Base-by-base conservation (phyloP, 805 yeast genomes). In the Starmerella lactis-condensi region DNA sequence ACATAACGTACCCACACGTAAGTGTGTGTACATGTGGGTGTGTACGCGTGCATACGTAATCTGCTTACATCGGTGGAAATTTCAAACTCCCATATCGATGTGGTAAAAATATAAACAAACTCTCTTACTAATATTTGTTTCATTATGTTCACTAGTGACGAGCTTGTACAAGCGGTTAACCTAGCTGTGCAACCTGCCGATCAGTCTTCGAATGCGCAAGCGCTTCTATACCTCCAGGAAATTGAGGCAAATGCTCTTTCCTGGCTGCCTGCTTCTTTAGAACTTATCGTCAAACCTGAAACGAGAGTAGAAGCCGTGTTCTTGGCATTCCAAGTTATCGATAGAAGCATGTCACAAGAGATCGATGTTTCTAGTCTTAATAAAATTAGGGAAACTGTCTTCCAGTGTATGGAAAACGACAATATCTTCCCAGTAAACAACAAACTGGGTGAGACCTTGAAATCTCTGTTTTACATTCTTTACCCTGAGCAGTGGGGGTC, bases 101-200 rank as follows among this genome's bases (percentile, higher is more conserved):
- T n/a, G n/a, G n/a, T n/a, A n/a, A n/a, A n/a, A n/a, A n/a, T n/a
- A n/a, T n/a, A n/a, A n/a, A n/a, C n/a, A n/a, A n/a, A n/a, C n/a
- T n/a, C n/a, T 16, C 17, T 26, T 15, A 26, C 17, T 10, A 26
- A 18, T 14, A n/a, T 24, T n/a, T 24, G 7, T n/a, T 14, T 10
- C 28, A 18, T 9, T 15, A 20, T 18, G 26, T 28, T 22, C 22
- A 25, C 29, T 14, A 34, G 36, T 39, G 48, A 44, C 37, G 91
- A 82, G 60, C 74, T 83, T 46, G 79, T 69, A 52, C 89, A 79
- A 56, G 94, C 93, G 25, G 89, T 83, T 29, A 72, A 69, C 39
- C 69, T 81, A 39, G 93, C 93, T 6, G 65, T 76, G 32, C 69
- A 71, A 51, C 60, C 72, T 17, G 65, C 73, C 7, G 79, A 75